Evolutionary conservation across 768 basidiomycete species (phyloP), one percentile per base, ranked within the genome.

Genomic region (Termitomyces sp.): DNA sequence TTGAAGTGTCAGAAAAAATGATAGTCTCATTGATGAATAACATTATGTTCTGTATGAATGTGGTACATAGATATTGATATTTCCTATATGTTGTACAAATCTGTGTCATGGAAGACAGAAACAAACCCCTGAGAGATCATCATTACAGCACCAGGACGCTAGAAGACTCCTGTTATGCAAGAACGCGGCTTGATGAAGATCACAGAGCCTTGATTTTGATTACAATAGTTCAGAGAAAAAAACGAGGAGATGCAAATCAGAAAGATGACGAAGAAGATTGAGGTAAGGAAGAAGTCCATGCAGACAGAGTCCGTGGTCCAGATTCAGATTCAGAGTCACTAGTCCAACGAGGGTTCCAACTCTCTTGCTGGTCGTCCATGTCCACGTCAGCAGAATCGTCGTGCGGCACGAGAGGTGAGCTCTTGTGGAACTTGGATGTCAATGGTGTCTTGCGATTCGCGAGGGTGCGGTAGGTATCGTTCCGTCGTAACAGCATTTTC

Each of bases 401-500:
- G 8, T 44, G 20, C 2, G 48, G 55, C 10, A 50, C 60, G 5
- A 63, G 54, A 13, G 63, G 63, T 10, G 63, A 63, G 38, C 57
- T 63, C 51, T 32, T 35, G 38, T 56, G 30, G 32, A 52, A 61
- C 50, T 56, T 58, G 44, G 23, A 48, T 9, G 55, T 47, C 26
- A 59, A 28, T 6, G 66, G 64, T 18, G 63, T 59, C 56, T 64
- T 67, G 14, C 65, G 59, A 28, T 61, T 58, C 44, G 48, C 58
- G 10, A 66, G 58, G 9, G 67, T 59, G 13, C 62, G 63, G n/a
- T 61, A 61, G 12, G 61, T 61, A 23, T 66, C 67, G 38, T 65
- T 63, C 35, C 76, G 66, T 36, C 69, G 65, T 30, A 77, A 63
- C 26, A 77, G 66, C 76, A 77, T 77, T 58, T 71, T 74, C 58